Conservation (phyloP, 768 basidiomycete genomes). For the Suillus tomentosus region DNA sequence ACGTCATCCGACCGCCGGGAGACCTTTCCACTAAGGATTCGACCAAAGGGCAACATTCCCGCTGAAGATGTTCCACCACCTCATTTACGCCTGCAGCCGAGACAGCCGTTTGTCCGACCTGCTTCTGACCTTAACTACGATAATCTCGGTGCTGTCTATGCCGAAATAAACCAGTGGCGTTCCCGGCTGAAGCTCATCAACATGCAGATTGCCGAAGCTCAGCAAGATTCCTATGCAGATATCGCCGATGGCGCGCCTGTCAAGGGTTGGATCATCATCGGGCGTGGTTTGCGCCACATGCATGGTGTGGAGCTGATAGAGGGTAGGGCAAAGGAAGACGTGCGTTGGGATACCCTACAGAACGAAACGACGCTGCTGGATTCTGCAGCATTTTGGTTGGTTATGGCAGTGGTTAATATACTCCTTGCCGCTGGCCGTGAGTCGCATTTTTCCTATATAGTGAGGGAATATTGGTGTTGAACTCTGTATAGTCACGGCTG, state of each 20-base stretch:
- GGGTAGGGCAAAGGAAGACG: slow-evolving; percentile 80
- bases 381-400: slow-evolving; percentile 55
- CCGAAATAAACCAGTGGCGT: slow-evolving; percentile 70
- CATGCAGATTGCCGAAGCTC: slow-evolving; percentile 67
- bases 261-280: slow-evolving; percentile 80
- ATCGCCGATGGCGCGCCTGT: slow-evolving; percentile 70
- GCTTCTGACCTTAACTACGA: slow-evolving; percentile 69
- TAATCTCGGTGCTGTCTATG: slow-evolving; percentile 64
- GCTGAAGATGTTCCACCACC: slow-evolving; percentile 52
- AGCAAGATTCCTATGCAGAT: slow-evolving; percentile 65
- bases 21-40: slow-evolving; percentile 61
- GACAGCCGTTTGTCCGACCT: slow-evolving; percentile 76
- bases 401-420: slow-evolving; percentile 50
- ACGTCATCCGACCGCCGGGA: slow-evolving; percentile 46
- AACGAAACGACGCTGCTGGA: slow-evolving; percentile 51
- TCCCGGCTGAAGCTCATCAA: slow-evolving; percentile 73
- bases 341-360: slow-evolving; percentile 78
- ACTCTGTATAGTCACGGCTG: slow-evolving; percentile 60
- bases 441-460: slow-evolving; percentile 28
- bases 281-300: slow-evolving; percentile 63
- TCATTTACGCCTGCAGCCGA: slow-evolving; percentile 68
- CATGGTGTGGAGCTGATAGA: slow-evolving; percentile 71
- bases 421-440: slow-evolving; percentile 62
- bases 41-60: slow-evolving; percentile 32
- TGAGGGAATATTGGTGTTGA: slow-evolving; percentile 9